These are phyloP conservation scores for Candida ipomoeae DNA, from an alignment of 805 yeast genomes.

Conservation along the genomic window DNA sequence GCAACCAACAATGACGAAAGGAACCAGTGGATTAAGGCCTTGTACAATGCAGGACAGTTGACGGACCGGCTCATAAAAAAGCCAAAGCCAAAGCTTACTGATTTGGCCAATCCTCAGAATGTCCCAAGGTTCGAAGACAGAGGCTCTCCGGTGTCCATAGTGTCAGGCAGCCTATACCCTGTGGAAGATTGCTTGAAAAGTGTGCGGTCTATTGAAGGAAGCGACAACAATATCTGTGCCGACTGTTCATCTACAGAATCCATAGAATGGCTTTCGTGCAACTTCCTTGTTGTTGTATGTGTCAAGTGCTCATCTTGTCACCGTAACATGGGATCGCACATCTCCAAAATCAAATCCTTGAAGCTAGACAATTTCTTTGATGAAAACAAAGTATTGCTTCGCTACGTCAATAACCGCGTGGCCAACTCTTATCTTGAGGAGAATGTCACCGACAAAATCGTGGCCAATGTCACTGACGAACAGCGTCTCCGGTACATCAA, in stretches of 20 bases:
- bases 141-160: conserved; percentile 32
- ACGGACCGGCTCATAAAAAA: conserved; percentile 14
- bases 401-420: conserved; percentile 46
- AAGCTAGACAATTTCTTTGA: conserved; percentile 65
- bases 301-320: conserved; percentile 87
- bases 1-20: conserved; percentile 66
- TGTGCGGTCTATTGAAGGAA: conserved; percentile 39
- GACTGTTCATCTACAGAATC: conserved; percentile 66
- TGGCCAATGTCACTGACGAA: conserved; percentile 34
- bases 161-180: conserved; percentile 19
- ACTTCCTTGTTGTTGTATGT: conserved; percentile 67
- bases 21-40: conserved; percentile 61
- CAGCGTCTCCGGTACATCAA: conserved; percentile 57
- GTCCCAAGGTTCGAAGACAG: conserved; percentile 11
- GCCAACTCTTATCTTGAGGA: conserved; percentile 64
- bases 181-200: conserved; percentile 26
- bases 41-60: conserved; percentile 55
- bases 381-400: conserved; percentile 56
- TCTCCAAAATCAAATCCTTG: conserved; percentile 73
- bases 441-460: conserved; percentile 20
- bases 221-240: conserved; percentile 64
- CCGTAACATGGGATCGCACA: conserved; percentile 76
- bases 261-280: conserved; percentile 88
- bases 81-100: conserved; percentile 9
- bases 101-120: conserved; percentile 16